Evolutionary conservation across 163 green algal genomes (phyloP).

Genomic region (Trebouxiophyceae sp.): DNA sequence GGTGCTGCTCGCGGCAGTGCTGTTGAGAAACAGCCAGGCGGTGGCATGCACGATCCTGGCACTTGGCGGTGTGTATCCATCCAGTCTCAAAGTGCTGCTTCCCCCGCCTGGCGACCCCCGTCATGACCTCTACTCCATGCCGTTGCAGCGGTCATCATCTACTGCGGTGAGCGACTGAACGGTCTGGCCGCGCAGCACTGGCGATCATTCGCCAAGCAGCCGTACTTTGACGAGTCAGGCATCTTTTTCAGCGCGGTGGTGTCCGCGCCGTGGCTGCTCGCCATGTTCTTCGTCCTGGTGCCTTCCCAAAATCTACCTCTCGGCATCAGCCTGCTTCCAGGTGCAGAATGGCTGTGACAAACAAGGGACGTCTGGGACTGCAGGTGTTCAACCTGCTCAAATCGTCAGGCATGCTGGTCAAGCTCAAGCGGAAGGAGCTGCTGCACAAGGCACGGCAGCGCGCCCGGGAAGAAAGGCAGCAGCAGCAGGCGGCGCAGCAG

Average conservation of each 20-base stretch:
- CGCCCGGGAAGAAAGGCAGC: slow-evolving; percentile 9
- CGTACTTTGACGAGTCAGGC: slow-evolving; percentile 73
- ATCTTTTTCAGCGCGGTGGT: slow-evolving; percentile 62
- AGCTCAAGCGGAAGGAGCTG: slow-evolving; percentile 63
- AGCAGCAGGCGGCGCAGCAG: too few relatives aligned
- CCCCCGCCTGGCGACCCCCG: not conserved
- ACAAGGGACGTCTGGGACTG: not conserved
- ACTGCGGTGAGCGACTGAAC: slow-evolving; percentile 64
- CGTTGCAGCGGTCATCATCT: slow-evolving; percentile 38
- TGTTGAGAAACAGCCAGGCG: slow-evolving; percentile 14
- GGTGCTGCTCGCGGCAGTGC: slow-evolving; percentile 25
- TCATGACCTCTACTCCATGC: not conserved
- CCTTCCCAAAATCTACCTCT: too few relatives aligned
- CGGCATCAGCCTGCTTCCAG: too few relatives aligned
- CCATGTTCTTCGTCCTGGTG: slow-evolving; percentile 65
- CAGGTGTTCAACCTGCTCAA: slow-evolving; percentile 58
- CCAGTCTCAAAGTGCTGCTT: not conserved
- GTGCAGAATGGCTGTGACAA: not conserved
- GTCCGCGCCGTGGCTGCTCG: slow-evolving; percentile 59
- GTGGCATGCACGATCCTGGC: not conserved
- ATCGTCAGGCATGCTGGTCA: slow-evolving; percentile 34
- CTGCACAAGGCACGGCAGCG: slow-evolving; percentile 36
- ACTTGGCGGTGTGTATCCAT: not conserved
- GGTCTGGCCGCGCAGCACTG: slow-evolving; percentile 45
- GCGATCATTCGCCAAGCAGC: slow-evolving; percentile 55